phyloP scores from a whole-genome alignment of 306 rosid species.

The Trifolium fragiferum region DNA sequence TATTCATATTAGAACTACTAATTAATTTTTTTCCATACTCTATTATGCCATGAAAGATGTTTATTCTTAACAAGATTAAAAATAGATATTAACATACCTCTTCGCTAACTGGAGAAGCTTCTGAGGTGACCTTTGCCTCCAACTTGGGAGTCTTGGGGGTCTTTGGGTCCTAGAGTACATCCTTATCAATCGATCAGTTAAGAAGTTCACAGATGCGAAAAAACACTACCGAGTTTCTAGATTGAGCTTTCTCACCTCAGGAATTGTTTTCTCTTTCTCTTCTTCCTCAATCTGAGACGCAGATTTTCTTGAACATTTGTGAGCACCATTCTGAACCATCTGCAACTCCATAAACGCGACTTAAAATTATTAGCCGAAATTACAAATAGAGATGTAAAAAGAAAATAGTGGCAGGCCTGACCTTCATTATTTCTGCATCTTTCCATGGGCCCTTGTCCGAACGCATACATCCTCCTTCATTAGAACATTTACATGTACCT shows the following conservation, averaged over 20 bases:
- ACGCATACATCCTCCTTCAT: conserved; percentile 86
- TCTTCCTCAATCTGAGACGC: conserved; percentile 32
- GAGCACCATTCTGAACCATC: conserved; percentile 84
- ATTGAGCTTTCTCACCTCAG: conserved; percentile 48
- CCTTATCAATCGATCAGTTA: conserved; percentile 27
- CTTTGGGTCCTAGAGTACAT: conserved; percentile 43
- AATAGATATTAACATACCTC: conserved; percentile 50
- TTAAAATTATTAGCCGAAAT: conserved; percentile 7
- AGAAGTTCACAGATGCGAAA: conserved; percentile 27
- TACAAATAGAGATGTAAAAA: conserved; percentile 12
- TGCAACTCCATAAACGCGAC: conserved; percentile 45
- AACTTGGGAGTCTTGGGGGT: conserved; percentile 7
- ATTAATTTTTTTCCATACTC: not conserved
- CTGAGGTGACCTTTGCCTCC: conserved; percentile 32
- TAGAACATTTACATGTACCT: conserved; percentile 84
- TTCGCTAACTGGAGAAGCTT: conserved; percentile 46
- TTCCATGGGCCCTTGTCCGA: conserved; percentile 98
- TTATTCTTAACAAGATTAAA: conserved; percentile 33
- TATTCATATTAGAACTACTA: no score
- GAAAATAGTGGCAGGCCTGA: conserved; percentile 13
- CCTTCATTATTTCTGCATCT: conserved; percentile 66
- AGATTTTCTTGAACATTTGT: conserved; percentile 60
- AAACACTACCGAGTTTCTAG: conserved; percentile 42
- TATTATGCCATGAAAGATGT: conserved; percentile 12
- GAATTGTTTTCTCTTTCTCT: conserved; percentile 43